phyloP scores from a whole-genome alignment of 2,329 filamentous ascomycete genomes.

The Amesomyces nigricolor region DNA sequence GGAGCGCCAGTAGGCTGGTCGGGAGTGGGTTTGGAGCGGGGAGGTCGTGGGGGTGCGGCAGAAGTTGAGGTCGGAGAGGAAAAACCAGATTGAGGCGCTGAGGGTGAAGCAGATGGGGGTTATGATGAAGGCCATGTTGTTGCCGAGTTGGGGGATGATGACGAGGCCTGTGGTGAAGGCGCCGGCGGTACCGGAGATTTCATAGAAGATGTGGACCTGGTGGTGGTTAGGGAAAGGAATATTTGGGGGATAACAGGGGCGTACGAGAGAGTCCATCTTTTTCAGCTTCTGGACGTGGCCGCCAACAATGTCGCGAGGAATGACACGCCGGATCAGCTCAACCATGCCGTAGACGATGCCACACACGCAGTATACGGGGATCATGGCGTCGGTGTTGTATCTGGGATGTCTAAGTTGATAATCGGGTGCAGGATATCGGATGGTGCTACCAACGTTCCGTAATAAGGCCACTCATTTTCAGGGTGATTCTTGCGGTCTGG shows the following conservation, averaged over 20 bases:
- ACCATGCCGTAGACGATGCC: constrained; percentile 45
- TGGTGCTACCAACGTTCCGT: constrained; percentile 29
- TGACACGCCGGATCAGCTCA: constrained; percentile 45
- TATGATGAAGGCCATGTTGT: constrained; percentile 48
- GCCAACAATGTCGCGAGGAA: constrained; percentile 47
- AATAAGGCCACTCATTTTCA: constrained; percentile 38
- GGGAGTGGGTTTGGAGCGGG: neutral
- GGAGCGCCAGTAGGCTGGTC: constrained; percentile 34
- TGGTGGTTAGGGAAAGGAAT: neutral
- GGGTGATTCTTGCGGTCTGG: constrained; percentile 28
- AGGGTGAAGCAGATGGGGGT: constrained; percentile 43
- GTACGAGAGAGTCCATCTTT: constrained; percentile 36
- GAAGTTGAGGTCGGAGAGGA: constrained; percentile 38
- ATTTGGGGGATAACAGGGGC: neutral
- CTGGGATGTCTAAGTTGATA: constrained; percentile 6
- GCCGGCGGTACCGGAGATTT: constrained; percentile 43
- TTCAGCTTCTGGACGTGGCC: constrained; percentile 44
- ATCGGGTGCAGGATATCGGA: neutral
- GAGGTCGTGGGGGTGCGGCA: constrained; percentile 25
- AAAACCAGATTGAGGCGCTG: constrained; percentile 41
- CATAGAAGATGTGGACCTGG: constrained; percentile 41
- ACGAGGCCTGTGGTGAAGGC: constrained; percentile 45
- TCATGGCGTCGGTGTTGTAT: constrained; percentile 46
- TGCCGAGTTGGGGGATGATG: constrained; percentile 45
- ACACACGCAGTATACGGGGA: constrained; percentile 41